Conservation (phyloP, 345 rosid genomes). For the Eucalyptus lansdowneana region DNA sequence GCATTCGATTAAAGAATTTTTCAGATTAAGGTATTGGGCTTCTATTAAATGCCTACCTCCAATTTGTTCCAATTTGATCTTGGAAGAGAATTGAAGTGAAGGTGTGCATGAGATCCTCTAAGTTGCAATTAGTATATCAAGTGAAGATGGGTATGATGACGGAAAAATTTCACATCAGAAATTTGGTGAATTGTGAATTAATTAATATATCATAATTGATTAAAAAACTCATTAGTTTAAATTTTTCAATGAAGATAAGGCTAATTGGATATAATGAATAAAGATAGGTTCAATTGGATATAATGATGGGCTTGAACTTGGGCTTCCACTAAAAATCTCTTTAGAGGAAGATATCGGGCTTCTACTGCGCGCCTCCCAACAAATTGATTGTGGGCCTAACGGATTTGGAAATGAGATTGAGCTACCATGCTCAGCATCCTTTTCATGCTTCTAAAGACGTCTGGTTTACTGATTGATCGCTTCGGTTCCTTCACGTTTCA, state of each 20-base stretch:
- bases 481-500: background rate
- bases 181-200: too few relatives aligned
- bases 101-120: fast-evolving
- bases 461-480: fast-evolving
- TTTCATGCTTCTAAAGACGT: background rate
- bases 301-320: fast-evolving
- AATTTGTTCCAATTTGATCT: background rate
- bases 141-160: too few relatives aligned
- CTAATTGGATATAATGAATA: too few relatives aligned
- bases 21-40: background rate
- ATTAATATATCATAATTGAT: too few relatives aligned
- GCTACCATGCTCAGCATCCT: background rate
- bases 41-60: fast-evolving
- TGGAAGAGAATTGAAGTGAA: background rate
- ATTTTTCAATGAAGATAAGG: too few relatives aligned
- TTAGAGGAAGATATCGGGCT: background rate
- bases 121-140: too few relatives aligned
- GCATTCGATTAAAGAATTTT: fast-evolving
- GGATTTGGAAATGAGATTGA: background rate
- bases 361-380: fast-evolving
- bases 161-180: too few relatives aligned
- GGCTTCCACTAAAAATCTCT: background rate
- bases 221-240: too few relatives aligned
- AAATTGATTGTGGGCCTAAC: background rate
- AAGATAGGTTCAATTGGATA: too few relatives aligned